A percentile compares a stretch with the other conserved stretches of the same genome.
phyloP scores from a whole-genome alignment of 768 basidiomycete species.

The Suillus plorans region DNA sequence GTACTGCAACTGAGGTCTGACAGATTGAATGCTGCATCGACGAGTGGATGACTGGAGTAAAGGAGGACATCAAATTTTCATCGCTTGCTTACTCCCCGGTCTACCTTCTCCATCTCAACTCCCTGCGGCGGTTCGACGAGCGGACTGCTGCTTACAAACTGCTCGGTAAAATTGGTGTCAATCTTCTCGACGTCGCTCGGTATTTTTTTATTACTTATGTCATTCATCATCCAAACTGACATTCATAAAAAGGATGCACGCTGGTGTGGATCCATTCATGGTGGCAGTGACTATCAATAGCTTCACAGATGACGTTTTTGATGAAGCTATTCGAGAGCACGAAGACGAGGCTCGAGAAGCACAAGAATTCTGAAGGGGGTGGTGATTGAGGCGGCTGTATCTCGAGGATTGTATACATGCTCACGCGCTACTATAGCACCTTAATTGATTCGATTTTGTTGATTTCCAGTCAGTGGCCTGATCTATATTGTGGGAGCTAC shows the following conservation, averaged over 20 bases:
- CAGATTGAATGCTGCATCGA: slow-evolving; percentile 17
- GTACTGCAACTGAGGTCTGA: background rate
- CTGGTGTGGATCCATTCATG: slow-evolving; percentile 5
- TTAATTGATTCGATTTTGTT: background rate
- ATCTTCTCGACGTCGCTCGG: slow-evolving; percentile 1
- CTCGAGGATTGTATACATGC: background rate
- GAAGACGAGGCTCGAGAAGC: slow-evolving; percentile 1
- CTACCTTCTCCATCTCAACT: slow-evolving; percentile 8
- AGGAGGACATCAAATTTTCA: slow-evolving; percentile 11
- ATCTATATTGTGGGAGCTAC: background rate
- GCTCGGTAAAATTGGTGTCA: slow-evolving; percentile 1
- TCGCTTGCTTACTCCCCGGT: slow-evolving; percentile 5
- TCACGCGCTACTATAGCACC: background rate
- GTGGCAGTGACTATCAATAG: background rate
- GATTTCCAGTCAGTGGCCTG: background rate
- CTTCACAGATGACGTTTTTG: slow-evolving; percentile 1
- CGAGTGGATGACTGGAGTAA: slow-evolving; percentile 12
- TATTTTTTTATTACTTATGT: background rate
- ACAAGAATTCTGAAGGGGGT: background rate
- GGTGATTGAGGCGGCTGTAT: background rate
- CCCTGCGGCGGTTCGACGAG: slow-evolving; percentile 1
- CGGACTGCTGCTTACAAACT: slow-evolving; percentile 6
- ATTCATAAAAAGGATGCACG: slow-evolving; percentile 8
- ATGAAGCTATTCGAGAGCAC: slow-evolving; percentile 3
- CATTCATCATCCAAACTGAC: background rate